phyloP scores from a whole-genome alignment of 345 rosid genomes.

The Aquilaria yunnanensis region DNA sequence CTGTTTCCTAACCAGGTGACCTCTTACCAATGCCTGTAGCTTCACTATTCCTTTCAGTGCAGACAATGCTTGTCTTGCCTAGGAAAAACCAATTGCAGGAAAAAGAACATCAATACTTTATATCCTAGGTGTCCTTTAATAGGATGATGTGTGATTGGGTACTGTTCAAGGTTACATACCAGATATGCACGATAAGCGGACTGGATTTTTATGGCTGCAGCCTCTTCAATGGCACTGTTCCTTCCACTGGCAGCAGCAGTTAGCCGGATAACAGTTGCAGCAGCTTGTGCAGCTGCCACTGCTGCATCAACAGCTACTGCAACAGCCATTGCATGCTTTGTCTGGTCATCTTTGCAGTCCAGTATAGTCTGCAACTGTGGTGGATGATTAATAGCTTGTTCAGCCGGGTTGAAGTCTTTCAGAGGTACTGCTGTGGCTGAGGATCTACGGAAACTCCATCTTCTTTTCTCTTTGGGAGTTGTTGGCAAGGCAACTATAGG shows the following conservation, averaged over 20 bases:
- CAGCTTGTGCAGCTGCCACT: constrained; percentile 45
- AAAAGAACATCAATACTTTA: not conserved
- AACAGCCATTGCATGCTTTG: constrained; percentile 36
- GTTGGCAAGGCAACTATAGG: constrained; percentile 33
- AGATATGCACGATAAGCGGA: constrained; percentile 65
- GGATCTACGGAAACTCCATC: constrained; percentile 87
- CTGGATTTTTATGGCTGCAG: constrained; percentile 66
- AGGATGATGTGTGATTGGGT: not conserved
- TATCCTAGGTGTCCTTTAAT: too few relatives aligned
- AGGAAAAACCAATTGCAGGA: constrained; percentile 4
- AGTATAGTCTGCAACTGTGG: constrained; percentile 1
- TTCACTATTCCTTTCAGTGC: constrained; percentile 82
- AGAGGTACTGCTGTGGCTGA: constrained; percentile 40
- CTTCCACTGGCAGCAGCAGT: constrained; percentile 23
- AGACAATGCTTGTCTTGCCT: constrained; percentile 83
- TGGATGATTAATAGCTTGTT: constrained; percentile 16
- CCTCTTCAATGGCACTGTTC: constrained; percentile 36
- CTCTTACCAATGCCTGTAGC: constrained; percentile 80
- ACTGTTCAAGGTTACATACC: constrained; percentile 31
- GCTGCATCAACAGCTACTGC: constrained; percentile 12
- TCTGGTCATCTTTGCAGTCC: constrained; percentile 34
- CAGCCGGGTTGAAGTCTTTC: constrained; percentile 27
- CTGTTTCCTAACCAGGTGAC: constrained; percentile 80
- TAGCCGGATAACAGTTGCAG: constrained; percentile 38
- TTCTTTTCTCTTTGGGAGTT: constrained; percentile 68